Evolutionary conservation across 1,284 basidiomycete species (phyloP).

Genomic region (Lignosus rhinocerotis): DNA sequence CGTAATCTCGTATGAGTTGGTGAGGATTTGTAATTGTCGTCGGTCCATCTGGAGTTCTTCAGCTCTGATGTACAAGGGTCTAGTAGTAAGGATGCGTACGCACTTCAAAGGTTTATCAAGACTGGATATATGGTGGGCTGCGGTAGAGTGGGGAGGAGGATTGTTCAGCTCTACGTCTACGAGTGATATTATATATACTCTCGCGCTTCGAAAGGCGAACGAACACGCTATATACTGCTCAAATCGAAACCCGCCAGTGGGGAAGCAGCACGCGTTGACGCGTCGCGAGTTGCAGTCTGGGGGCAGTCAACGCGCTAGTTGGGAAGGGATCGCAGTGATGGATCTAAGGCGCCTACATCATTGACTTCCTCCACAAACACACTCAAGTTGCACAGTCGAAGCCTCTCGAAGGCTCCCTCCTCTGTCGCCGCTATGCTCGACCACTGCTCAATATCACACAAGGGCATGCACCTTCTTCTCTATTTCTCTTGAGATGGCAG

Average conservation of each 20-base stretch:
- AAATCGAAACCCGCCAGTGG: too few relatives aligned
- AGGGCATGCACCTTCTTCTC: constrained; percentile 50
- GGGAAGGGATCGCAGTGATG: constrained; percentile 1
- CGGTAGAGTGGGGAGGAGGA: too few relatives aligned
- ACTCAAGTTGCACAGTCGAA: background rate
- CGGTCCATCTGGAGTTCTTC: background rate
- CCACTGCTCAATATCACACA: constrained; percentile 88
- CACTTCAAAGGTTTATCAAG: too few relatives aligned
- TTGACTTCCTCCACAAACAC: background rate
- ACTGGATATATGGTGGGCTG: too few relatives aligned
- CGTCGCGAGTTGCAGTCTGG: background rate
- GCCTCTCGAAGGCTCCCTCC: background rate
- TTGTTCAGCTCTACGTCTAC: too few relatives aligned
- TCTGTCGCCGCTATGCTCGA: constrained; percentile 64
- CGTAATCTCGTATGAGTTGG: constrained; percentile 25
- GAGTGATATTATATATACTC: too few relatives aligned
- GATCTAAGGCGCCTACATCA: background rate
- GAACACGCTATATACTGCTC: background rate
- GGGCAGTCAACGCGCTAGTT: background rate
- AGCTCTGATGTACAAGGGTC: constrained; percentile 51
- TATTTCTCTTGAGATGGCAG: background rate
- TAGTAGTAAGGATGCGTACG: too few relatives aligned
- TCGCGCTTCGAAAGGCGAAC: background rate
- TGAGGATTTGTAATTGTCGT: constrained; percentile 12
- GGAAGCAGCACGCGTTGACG: constrained; percentile 4